These are phyloP conservation scores for Nitzschia sp. DNA, from an alignment of 108 stramenopile species.

Conservation along the genomic window DNA sequence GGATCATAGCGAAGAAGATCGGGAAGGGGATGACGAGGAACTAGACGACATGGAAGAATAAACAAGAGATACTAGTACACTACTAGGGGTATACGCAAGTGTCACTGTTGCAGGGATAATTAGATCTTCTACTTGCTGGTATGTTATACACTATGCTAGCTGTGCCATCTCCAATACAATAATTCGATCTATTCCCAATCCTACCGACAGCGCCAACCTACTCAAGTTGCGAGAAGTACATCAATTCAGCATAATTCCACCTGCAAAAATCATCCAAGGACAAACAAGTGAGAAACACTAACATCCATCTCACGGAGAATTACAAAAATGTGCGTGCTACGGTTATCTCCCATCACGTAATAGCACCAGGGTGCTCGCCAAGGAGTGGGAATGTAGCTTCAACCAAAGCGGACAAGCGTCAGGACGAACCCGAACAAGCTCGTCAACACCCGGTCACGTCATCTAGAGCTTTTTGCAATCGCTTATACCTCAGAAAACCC, in stretches of 20 bases:
- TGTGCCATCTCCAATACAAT: not conserved
- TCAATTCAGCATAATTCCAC: no score
- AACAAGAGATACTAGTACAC: not conserved
- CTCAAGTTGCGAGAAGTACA: no score
- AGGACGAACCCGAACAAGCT: constrained; percentile 44
- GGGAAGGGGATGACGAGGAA: constrained; percentile 31
- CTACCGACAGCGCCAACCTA: no score
- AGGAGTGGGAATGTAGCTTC: constrained; percentile 79
- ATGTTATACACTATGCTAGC: not conserved
- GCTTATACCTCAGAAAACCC: constrained; percentile 66
- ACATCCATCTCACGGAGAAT: not conserved
- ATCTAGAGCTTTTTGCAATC: constrained; percentile 70
- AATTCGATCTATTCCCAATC: not conserved
- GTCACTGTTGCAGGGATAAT: no score
- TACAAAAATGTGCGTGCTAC: constrained; percentile 60
- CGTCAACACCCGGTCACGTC: constrained; percentile 44
- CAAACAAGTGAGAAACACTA: no score
- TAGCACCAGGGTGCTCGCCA: constrained; percentile 76
- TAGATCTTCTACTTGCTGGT: not conserved
- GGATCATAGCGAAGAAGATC: constrained; percentile 30
- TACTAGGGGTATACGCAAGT: not conserved
- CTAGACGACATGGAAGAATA: constrained; percentile 34
- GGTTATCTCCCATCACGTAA: constrained; percentile 80
- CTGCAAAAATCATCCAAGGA: no score
- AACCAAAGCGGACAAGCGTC: constrained; percentile 43